Evolutionary conservation across 495 filamentous ascomycete species (phyloP).

Genomic region (Talaromyces ruber): DNA sequence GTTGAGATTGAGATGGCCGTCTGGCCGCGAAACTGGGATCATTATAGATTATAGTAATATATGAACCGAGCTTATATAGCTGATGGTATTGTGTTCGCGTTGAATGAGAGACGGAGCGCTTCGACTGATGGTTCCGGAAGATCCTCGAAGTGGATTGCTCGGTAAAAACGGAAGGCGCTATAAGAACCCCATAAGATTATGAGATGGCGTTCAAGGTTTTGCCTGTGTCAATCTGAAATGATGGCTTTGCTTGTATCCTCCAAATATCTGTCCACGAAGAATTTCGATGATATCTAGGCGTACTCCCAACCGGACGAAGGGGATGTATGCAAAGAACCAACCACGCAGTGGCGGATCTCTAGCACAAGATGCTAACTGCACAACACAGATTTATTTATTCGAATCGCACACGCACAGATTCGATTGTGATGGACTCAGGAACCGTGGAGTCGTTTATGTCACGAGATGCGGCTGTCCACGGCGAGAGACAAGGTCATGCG

Average conservation of each 20-base stretch:
- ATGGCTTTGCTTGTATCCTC: background rate
- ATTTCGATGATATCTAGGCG: background rate
- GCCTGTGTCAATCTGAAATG: background rate
- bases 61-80: background rate
- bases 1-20: conserved; percentile 70
- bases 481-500: background rate
- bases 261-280: background rate
- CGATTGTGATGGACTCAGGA: background rate
- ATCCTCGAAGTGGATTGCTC: background rate
- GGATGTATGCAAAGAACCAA: background rate
- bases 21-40: conserved; percentile 65
- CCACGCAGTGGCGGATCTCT: background rate
- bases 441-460: background rate
- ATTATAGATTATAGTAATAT: conserved; percentile 57
- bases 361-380: background rate
- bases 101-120: background rate
- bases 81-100: background rate
- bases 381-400: background rate
- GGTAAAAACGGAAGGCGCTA: background rate
- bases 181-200: conserved; percentile 4
- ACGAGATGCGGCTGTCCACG: background rate
- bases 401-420: background rate
- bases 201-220: background rate
- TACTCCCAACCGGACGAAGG: background rate
- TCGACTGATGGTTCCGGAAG: background rate